Base-by-base conservation (phyloP, 164 flowering plant genomes). In the Aristolochia contorta region DNA sequence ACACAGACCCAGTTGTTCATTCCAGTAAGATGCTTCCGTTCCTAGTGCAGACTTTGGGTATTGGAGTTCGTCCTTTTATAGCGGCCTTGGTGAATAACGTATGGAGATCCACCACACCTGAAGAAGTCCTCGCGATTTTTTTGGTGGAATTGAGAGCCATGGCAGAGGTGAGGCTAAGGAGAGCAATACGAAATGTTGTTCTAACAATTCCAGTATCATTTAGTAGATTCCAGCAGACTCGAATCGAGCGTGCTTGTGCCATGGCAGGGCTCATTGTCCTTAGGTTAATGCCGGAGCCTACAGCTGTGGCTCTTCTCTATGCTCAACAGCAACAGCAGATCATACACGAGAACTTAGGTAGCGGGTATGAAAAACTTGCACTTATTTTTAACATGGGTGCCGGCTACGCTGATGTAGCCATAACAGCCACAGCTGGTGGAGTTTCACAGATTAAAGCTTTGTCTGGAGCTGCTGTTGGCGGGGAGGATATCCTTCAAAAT, bases 231-330 rank as follows among this genome's bases (percentile, higher is more conserved):
- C 98, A 92, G 56, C 73, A 82, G 46, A 82, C 87, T 0, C 77
- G 96, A 51, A 72, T 92, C 19, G 96, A 87, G 67, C 75, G 98
- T 43, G 93, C 94, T 6, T 92, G 98, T 75, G 96, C 98, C n/a
- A 87, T 86, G 91, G 96, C 96, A 21, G 93, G 98, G 12, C 79
- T 92, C 52, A 91, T 79, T 61, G 91, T 84, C 27, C 81, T 89
- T 14, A 78, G 96, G 69, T 65, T 89, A 68, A 87, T 92, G 93
- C 95, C 96, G 15, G 98, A 92, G 67, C 96, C 98, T 51, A 87
- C 96, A 10, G 89, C 98, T 25, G 91, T 85, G 12, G 96, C 96
- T 16, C 75, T 92, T 61, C 62, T 92, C 21, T 89, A 89, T 67
- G 88, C 93, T 8, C 93, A 91, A 67, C 94, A 87, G 73, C 96